Evolutionary conservation across 306 rosid genomes (phyloP).

Genomic region (Cucurbita moschata): DNA sequence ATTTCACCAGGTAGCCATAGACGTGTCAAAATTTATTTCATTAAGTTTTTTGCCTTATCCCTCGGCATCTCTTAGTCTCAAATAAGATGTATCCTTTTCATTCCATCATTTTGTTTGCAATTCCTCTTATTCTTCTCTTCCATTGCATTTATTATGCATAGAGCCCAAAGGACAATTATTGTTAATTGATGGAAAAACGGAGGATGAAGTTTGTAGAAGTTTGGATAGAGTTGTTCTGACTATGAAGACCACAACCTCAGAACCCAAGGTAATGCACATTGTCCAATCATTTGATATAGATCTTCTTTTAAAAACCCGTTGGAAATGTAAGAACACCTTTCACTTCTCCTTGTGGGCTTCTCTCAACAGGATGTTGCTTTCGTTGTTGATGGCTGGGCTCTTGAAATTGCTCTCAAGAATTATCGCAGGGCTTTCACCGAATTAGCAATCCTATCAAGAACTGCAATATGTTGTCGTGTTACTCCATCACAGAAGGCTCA

Average conservation of each 20-base stretch:
- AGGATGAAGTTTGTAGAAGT: conserved; percentile 72
- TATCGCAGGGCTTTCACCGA: conserved; percentile 83
- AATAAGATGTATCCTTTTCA: conserved; percentile 6
- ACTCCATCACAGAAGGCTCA: conserved; percentile 99
- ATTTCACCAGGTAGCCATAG: conserved; percentile 75
- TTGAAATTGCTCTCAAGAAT: conserved; percentile 82
- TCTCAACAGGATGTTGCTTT: conserved; percentile 74
- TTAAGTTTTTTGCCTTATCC: neutral
- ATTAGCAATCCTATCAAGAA: conserved; percentile 87
- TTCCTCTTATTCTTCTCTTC: neutral
- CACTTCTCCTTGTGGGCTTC: neutral
- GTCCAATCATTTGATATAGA: neutral
- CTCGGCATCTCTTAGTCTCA: neutral
- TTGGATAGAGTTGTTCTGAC: conserved; percentile 92
- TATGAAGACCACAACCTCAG: conserved; percentile 74
- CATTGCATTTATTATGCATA: conserved; percentile 11
- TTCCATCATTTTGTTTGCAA: neutral
- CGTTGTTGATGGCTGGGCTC: conserved; percentile 98
- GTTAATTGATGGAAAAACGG: conserved; percentile 82
- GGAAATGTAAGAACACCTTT: neutral
- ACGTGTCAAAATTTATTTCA: conserved; percentile 23
- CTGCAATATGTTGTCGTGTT: conserved; percentile 97
- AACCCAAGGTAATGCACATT: conserved; percentile 62
- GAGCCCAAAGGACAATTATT: conserved; percentile 98
- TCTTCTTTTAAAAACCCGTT: neutral